Base-by-base conservation (phyloP, 371 early-diverging fungal species). In the Mortierella sp. region DNA sequence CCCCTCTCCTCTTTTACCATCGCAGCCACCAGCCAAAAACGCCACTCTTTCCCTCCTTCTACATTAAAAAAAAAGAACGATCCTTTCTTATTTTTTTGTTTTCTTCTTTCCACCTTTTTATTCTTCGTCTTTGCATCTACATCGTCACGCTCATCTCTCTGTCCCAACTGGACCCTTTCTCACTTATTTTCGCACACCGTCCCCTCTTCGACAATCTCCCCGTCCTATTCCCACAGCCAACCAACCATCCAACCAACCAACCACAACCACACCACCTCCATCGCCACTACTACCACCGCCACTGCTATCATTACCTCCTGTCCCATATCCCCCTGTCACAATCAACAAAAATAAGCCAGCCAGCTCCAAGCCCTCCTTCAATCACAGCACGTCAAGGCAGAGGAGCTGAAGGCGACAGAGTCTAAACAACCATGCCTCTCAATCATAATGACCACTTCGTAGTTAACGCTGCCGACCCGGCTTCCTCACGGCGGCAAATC, bases 391-490 rank as follows among this genome's bases (percentile, higher is more conserved):
- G 51, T 51, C 51, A 35, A 43, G 43, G 44, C 63, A 74, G 63
- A 63, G 60, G 49, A 29, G 43, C 41, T 38, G 60, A 58, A 58
- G 8, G 55, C 70, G n/a, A 71, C 32, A 41, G 27, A 49, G 12
- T 51, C 49, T 44, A 43, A 27, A 43, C 72, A 63, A 58, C 74
- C 63, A 84, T 84, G 85, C 81, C 85, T 24, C 77, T 84, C 72
- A 78, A 81, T 41, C 85, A 84, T 55, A 81, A 81, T 65, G 81
- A 84, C 75, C 85, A 68, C 55, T 81, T 76, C 71, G 75, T 81
- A 38, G 81, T 84, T 43, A 84, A 84, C 71, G 85, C 85, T 32
- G 85, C 85, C 27, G 78, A 81, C 58, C 81, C 85, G 29, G 51
- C 77, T 29, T 18, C 68, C 24, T 68, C 68, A 38, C 75, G 85